Percentiles rank a stretch among this genome's conserved stretches.
phyloP scores from a whole-genome alignment of 441 rosid species.

The Melastoma candidum region DNA sequence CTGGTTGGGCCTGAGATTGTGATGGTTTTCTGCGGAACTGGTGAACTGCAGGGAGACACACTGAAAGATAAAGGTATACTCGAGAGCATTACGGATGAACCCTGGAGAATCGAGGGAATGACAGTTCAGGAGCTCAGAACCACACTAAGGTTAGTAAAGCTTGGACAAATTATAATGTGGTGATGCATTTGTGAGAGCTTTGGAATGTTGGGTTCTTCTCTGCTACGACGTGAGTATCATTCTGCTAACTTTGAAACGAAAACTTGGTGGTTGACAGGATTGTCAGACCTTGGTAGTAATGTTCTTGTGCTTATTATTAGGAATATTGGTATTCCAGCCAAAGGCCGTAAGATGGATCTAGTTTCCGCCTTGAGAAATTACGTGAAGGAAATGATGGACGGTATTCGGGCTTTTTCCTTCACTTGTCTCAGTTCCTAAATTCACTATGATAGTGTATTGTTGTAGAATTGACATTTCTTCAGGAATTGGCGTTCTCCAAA shows the following conservation, averaged over 20 bases:
- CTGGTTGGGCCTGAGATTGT: neutral
- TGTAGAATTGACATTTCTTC: neutral
- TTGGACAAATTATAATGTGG: no score
- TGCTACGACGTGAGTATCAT: no score
- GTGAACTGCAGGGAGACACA: slow-evolving; percentile 17
- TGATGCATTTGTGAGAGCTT: no score
- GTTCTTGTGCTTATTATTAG: slow-evolving; percentile 26
- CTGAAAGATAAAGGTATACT: slow-evolving; percentile 13
- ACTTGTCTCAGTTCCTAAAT: slow-evolving; percentile 6
- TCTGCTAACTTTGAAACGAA: no score
- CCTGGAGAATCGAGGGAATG: slow-evolving; percentile 42
- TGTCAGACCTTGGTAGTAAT: slow-evolving; percentile 2
- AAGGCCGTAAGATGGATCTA: slow-evolving; percentile 60
- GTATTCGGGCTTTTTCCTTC: slow-evolving; percentile 23
- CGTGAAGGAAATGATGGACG: slow-evolving; percentile 31
- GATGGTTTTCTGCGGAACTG: neutral
- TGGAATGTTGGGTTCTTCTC: no score
- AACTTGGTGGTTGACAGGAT: neutral
- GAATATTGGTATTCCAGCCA: slow-evolving; percentile 57
- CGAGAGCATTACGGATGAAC: slow-evolving; percentile 33
- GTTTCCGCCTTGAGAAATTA: slow-evolving; percentile 52
- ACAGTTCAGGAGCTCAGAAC: slow-evolving; percentile 65
- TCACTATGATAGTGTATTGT: neutral
- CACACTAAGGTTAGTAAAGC: slow-evolving; percentile 40
- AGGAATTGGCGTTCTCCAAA: neutral